A percentile compares a stretch with the other conserved stretches of the same genome.
These are phyloP conservation scores for Colletotrichum sojae DNA, from an alignment of 2,329 filamentous ascomycete genomes.

Conservation along the genomic window DNA sequence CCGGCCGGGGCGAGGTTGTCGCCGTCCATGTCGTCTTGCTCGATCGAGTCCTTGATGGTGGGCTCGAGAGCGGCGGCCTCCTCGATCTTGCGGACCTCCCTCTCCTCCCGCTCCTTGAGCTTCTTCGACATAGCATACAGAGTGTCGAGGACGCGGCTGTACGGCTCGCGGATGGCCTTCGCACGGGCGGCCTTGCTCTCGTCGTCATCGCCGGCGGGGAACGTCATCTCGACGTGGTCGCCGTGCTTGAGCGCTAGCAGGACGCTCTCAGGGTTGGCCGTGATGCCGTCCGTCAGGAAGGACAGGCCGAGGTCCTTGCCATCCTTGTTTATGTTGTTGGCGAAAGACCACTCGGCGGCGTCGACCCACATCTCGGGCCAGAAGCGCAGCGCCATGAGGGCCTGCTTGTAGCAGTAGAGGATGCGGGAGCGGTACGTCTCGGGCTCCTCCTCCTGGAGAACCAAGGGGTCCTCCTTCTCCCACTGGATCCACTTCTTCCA, in stretches of 20 bases:
- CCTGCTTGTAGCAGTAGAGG: slow-evolving; percentile 93
- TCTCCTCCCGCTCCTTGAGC: slow-evolving; percentile 73
- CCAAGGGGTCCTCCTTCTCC: slow-evolving; percentile 94
- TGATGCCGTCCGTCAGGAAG: slow-evolving; percentile 85
- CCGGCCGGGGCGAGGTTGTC: slow-evolving; percentile 56
- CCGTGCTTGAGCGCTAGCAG: slow-evolving; percentile 90
- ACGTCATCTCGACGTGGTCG: slow-evolving; percentile 86
- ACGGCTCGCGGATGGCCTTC: slow-evolving; percentile 84
- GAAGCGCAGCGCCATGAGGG: slow-evolving; percentile 92
- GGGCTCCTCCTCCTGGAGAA: slow-evolving; percentile 85
- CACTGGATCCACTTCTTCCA: slow-evolving; percentile 97
- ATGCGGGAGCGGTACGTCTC: slow-evolving; percentile 83
- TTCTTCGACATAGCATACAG: slow-evolving; percentile 90
- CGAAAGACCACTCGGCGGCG: slow-evolving; percentile 91
- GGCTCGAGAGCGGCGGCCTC: slow-evolving; percentile 61
- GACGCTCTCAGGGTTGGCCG: slow-evolving; percentile 94
- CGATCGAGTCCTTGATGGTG: slow-evolving; percentile 54
- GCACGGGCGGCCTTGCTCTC: slow-evolving; percentile 82
- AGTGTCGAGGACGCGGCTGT: slow-evolving; percentile 84
- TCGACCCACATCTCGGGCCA: slow-evolving; percentile 98
- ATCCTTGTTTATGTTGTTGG: slow-evolving; percentile 77
- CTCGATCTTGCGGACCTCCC: slow-evolving; percentile 70
- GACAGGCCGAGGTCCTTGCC: slow-evolving; percentile 75
- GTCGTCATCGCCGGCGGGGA: slow-evolving; percentile 82
- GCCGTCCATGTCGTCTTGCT: slow-evolving; percentile 58